Base-by-base conservation (phyloP, 441 rosid species). In the Oxalis stricta region DNA sequence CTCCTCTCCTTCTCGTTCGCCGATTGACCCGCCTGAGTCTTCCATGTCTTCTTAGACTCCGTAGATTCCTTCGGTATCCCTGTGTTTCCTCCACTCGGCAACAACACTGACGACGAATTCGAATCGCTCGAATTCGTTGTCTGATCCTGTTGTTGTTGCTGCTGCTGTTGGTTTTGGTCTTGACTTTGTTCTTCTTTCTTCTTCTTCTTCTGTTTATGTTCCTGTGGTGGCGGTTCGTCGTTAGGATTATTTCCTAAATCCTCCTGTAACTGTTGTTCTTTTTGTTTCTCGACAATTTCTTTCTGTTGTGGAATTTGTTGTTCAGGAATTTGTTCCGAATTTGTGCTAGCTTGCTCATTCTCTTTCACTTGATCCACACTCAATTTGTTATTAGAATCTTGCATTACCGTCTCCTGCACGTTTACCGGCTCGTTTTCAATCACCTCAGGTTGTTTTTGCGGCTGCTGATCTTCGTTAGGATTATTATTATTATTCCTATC, bases 51-150 rank as follows among this genome's bases (percentile, higher is more conserved):
- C 52, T 80, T 80, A 9, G 94, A 83, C 59, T 84, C 93, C 9
- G 55, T 62, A 0, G 94, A 78, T 58, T 85, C 98, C 59, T 78
- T 78, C 0, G 92, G 92, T 48, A 85, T 89, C 34, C 69, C 87
- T 0, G 77, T 33, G 11, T 61, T 59, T 17, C 48, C 66, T 17
- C 48, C 50, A 0, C 46, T 48, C 0, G 63, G 59, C 14, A 63
- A 63, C 5, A 73, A 33, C 28, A 49, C 67, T 7, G 46, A 65
- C 30, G 46, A 30, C n/a, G n/a, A n/a, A n/a, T n/a, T n/a, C n/a
- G n/a, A n/a, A n/a, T n/a, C n/a, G 48, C 39, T 44, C 7, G 60
- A 36, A 3, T 40, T 56, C 1, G 30, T 39, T 4, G n/a, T n/a
- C n/a, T n/a, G n/a, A n/a, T n/a, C n/a, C n/a, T n/a, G n/a, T n/a